Evolutionary conservation across 2,329 filamentous ascomycete genomes (phyloP).

Genomic region (Gaeumannomyces sp.): DNA sequence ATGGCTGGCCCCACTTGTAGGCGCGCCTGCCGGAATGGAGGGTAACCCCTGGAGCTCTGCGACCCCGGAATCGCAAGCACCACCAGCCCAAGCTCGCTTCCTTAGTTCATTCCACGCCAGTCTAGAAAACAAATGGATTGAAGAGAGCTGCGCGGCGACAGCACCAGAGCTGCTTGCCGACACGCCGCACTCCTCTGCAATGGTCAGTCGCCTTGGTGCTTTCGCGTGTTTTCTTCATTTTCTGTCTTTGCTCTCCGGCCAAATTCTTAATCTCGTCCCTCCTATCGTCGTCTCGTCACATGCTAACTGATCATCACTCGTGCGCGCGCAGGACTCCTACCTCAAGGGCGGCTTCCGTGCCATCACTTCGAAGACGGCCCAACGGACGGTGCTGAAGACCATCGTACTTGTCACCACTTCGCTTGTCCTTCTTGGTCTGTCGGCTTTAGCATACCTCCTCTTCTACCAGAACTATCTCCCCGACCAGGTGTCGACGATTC

Average conservation of each 20-base stretch:
- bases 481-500: conserved; percentile 44
- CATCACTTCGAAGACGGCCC: conserved; percentile 45
- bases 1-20: not conserved
- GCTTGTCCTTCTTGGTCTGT: conserved; percentile 38
- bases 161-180: not conserved
- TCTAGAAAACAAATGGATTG: not conserved
- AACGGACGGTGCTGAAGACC: conserved; percentile 41
- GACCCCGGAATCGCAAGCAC: not conserved
- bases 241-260: not conserved
- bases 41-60: not conserved
- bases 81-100: not conserved
- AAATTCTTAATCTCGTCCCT: not conserved
- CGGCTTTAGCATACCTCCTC: conserved; percentile 41
- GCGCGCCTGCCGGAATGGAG: not conserved
- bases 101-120: not conserved
- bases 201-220: not conserved
- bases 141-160: not conserved
- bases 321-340: conserved; percentile 13
- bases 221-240: conserved; percentile 2
- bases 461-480: conserved; percentile 54
- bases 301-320: not conserved
- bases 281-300: not conserved
- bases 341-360: conserved; percentile 26
- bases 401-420: conserved; percentile 38
- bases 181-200: not conserved